Evolutionary conservation across 1,139 yeast species (phyloP).

Genomic region (Candida mesenterica): DNA sequence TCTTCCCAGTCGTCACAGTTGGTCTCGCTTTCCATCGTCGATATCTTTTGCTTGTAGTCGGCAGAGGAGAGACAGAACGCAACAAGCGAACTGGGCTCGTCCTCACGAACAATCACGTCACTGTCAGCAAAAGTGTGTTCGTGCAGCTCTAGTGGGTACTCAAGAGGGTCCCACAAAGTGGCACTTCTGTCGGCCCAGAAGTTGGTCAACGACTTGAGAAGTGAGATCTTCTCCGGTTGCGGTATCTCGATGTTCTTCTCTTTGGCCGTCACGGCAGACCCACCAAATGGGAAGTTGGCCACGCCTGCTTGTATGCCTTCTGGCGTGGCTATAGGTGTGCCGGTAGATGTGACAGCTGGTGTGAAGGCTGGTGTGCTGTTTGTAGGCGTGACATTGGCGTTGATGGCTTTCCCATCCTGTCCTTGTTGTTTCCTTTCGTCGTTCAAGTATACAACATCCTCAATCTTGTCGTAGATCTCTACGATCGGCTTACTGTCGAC

Average conservation of each 20-base stretch:
- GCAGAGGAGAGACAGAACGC: slow-evolving; percentile 87
- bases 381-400: slow-evolving; percentile 13
- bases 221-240: slow-evolving; percentile 66
- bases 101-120: slow-evolving; percentile 91
- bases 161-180: slow-evolving; percentile 90
- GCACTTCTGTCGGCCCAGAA: slow-evolving; percentile 99
- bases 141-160: slow-evolving; percentile 72
- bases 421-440: slow-evolving; percentile 20
- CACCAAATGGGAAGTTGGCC: background rate
- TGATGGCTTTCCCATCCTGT: slow-evolving; percentile 16
- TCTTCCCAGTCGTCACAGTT: slow-evolving; percentile 11
- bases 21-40: slow-evolving; percentile 33
- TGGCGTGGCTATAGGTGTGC: background rate
- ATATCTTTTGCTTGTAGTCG: slow-evolving; percentile 72
- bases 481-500: slow-evolving; percentile 83
- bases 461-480: slow-evolving; percentile 84
- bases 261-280: too few relatives aligned
- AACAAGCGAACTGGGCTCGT: slow-evolving; percentile 92
- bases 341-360: background rate
- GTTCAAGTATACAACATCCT: slow-evolving; percentile 75
- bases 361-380: background rate
- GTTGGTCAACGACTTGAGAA: slow-evolving; percentile 79
- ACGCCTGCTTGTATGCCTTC: background rate
- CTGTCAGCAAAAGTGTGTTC: slow-evolving; percentile 95
- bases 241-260: slow-evolving; percentile 27